Conservation (phyloP, 768 basidiomycete species). For the Mycena filopes region DNA sequence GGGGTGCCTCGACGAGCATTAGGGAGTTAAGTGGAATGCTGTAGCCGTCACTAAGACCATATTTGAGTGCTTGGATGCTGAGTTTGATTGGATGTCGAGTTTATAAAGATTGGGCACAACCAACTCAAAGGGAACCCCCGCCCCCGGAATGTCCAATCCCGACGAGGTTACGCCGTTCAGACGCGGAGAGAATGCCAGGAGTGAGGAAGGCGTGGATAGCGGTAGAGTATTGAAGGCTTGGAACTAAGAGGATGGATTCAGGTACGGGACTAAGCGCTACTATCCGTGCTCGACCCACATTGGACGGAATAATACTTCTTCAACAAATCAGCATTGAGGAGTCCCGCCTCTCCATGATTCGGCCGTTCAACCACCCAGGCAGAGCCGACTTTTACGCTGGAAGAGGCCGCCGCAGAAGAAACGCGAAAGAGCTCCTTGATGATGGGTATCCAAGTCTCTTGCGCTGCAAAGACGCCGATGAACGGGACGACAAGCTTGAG, state of each 20-base stretch:
- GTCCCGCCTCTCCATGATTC: constrained; percentile 19
- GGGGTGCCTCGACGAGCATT: constrained; percentile 16
- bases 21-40: constrained; percentile 12
- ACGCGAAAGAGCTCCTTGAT: constrained; percentile 20
- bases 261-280: too few species aligned
- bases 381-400: constrained; percentile 1
- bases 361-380: constrained; percentile 27
- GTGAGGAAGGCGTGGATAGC: constrained; percentile 32
- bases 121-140: constrained; percentile 26
- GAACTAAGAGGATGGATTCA: not conserved
- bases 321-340: constrained; percentile 18
- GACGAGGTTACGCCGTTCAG: constrained; percentile 25
- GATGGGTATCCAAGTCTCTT: constrained; percentile 26
- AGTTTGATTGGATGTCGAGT: not conserved
- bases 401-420: not conserved
- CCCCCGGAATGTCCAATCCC: constrained; percentile 32
- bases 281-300: not conserved
- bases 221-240: constrained; percentile 21
- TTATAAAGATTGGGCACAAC: not conserved
- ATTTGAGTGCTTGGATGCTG: constrained; percentile 25
- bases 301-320: constrained; percentile 24
- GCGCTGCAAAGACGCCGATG: constrained; percentile 1
- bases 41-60: constrained; percentile 9
- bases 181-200: constrained; percentile 19
- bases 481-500: not conserved